These are phyloP conservation scores for Picea abies DNA, from an alignment of 83 land plant genomes.

Conservation along the genomic window DNA sequence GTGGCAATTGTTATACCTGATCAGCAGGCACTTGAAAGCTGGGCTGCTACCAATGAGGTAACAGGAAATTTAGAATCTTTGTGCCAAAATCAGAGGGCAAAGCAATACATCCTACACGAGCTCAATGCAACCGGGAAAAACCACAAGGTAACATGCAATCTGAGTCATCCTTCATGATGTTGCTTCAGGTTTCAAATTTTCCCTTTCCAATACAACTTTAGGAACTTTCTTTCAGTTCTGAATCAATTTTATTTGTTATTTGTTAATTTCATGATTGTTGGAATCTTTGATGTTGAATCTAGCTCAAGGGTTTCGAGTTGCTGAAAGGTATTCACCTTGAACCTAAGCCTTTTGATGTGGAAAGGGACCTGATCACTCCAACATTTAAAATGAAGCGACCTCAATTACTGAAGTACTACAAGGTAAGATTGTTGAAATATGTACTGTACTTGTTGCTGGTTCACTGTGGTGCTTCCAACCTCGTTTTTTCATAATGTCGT, in stretches of 20 bases:
- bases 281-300: conserved; percentile 13
- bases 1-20: conserved; percentile 95
- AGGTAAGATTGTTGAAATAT: conserved; percentile 39
- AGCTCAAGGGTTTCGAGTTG: conserved; percentile 93
- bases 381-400: conserved; percentile 95
- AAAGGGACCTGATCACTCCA: conserved; percentile 85
- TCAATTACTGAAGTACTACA: conserved; percentile 81
- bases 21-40: conserved; percentile 62
- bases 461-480: background rate
- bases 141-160: conserved; percentile 54
- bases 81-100: conserved; percentile 63
- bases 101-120: conserved; percentile 68
- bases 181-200: background rate
- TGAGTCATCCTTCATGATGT: background rate
- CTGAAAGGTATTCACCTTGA: conserved; percentile 81
- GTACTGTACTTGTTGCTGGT: background rate
- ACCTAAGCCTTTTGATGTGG: conserved; percentile 81
- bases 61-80: conserved; percentile 53
- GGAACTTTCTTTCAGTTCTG: background rate
- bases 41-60: conserved; percentile 61
- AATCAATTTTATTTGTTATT: background rate
- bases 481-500: background rate
- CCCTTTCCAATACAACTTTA: background rate
- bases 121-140: conserved; percentile 71
- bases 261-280: background rate